phyloP scores from a whole-genome alignment of 2,329 filamentous ascomycete species.

The Claviceps monticola region DNA sequence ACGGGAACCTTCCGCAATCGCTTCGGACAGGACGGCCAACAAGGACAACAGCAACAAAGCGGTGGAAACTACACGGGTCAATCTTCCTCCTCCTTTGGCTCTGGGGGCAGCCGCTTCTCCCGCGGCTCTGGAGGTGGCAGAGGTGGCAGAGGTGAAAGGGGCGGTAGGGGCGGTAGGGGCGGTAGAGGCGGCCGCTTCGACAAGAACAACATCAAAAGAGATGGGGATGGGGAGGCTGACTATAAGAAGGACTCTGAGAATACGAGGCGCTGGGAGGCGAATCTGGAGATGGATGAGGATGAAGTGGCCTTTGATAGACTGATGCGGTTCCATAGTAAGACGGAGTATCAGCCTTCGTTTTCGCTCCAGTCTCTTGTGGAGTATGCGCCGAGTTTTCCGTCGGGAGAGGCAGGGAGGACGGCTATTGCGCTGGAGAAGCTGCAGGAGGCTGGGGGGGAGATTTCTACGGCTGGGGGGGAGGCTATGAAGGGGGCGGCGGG shows the following conservation, averaged over 20 bases:
- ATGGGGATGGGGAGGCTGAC: constrained; percentile 4
- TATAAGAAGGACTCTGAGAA: too few relatives aligned
- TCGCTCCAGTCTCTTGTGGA: constrained; percentile 17
- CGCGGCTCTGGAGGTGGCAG: constrained; percentile 7
- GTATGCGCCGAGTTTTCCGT: constrained; percentile 18
- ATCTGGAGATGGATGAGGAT: too few relatives aligned
- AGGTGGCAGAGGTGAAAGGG: constrained; percentile 7
- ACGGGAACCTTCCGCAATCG: constrained; percentile 13
- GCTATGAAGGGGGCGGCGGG: too few relatives aligned
- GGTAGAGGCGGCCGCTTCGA: constrained; percentile 10
- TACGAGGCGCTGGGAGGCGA: too few relatives aligned
- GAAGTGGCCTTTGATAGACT: too few relatives aligned
- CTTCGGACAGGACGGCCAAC: not conserved
- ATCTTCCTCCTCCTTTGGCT: constrained; percentile 2
- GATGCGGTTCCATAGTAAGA: constrained; percentile 21
- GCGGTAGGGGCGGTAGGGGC: constrained; percentile 5
- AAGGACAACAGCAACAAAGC: not conserved
- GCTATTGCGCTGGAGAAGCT: constrained; percentile 24
- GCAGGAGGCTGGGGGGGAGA: constrained; percentile 15
- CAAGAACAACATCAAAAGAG: constrained; percentile 13
- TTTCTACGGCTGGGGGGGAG: too few relatives aligned
- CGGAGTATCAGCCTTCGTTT: constrained; percentile 20
- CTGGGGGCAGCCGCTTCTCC: constrained; percentile 9
- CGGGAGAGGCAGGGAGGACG: constrained; percentile 14
- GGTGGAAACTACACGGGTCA: not conserved